These are phyloP conservation scores for Bryoglossum gracile DNA, from an alignment of 495 filamentous ascomycete species.

Conservation along the genomic window DNA sequence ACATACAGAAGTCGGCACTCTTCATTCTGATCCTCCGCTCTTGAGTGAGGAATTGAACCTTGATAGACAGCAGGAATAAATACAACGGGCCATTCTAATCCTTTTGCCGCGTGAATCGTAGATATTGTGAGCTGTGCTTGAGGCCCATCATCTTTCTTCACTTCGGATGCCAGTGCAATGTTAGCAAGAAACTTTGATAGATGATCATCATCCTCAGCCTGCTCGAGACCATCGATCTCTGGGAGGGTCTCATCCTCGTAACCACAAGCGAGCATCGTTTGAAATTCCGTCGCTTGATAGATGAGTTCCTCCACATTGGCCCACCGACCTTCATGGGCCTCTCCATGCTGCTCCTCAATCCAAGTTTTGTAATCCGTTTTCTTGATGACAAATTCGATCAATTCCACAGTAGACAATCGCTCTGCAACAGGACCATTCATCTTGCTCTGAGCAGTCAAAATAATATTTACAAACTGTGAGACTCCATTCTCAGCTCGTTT, in stretches of 20 bases:
- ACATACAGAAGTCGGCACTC: conserved; percentile 91
- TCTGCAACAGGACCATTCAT: conserved; percentile 38
- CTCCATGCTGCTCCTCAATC: conserved; percentile 58
- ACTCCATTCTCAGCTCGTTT: conserved; percentile 60
- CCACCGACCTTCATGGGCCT: conserved; percentile 80
- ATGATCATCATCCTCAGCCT: conserved; percentile 58
- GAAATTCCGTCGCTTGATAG: conserved; percentile 66
- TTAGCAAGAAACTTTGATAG: conserved; percentile 84
- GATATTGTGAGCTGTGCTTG: conserved; percentile 78
- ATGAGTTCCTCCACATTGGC: conserved; percentile 88
- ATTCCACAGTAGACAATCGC: conserved; percentile 51
- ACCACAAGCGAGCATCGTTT: conserved; percentile 29
- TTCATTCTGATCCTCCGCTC: conserved; percentile 84
- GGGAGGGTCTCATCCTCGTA: conserved; percentile 64
- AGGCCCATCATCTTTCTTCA: conserved; percentile 51
- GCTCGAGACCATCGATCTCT: conserved; percentile 65
- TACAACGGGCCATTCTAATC: conserved; percentile 94
- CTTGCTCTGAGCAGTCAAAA: conserved; percentile 53
- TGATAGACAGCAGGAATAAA: conserved; percentile 90
- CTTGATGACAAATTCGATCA: conserved; percentile 67
- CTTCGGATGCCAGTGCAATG: conserved; percentile 75
- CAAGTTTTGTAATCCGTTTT: conserved; percentile 68
- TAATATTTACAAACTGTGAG: conserved; percentile 52
- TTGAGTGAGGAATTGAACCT: conserved; percentile 89
- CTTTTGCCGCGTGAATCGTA: conserved; percentile 95